A percentile compares a stretch with the other conserved stretches of the same genome.
phyloP scores from a whole-genome alignment of 345 rosid genomes.

The Corymbia maculata region DNA sequence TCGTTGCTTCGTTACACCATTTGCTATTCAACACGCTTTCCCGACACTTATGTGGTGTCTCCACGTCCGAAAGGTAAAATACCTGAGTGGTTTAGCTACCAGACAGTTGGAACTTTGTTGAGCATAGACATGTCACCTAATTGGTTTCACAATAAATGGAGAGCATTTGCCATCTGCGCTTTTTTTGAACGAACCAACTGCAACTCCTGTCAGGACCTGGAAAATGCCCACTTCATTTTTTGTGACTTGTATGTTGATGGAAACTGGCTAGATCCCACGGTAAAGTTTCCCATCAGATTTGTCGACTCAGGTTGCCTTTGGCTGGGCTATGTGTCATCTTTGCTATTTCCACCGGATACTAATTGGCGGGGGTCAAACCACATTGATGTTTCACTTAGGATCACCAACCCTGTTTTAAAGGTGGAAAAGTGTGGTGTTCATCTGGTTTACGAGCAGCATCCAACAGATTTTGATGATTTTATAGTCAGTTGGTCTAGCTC shows the following conservation, averaged over 20 bases:
- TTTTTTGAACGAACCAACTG: not conserved
- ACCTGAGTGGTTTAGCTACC: not conserved
- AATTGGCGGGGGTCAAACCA: not conserved
- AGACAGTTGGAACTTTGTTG: not conserved
- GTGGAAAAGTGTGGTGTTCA: not conserved
- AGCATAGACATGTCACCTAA: not conserved
- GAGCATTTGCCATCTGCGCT: not conserved
- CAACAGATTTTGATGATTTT: not conserved
- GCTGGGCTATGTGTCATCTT: not conserved
- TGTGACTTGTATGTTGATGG: fast-evolving
- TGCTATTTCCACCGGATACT: not conserved
- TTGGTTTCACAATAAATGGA: fast-evolving
- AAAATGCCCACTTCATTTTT: not conserved
- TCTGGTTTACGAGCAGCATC: fast-evolving
- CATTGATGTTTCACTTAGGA: not conserved
- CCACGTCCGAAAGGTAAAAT: not conserved
- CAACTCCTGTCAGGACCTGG: not conserved
- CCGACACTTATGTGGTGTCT: not conserved
- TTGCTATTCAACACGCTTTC: not conserved
- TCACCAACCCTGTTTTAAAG: not conserved
- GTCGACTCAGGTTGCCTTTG: not conserved
- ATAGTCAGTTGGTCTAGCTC: not conserved
- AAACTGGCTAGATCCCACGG: not conserved
- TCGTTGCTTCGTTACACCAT: not conserved
- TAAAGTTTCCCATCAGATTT: not conserved